A percentile compares a stretch with the other conserved stretches of the same genome.
phyloP scores from a whole-genome alignment of 106 monocot genomes.

The Alisma plantagoaquatica region DNA sequence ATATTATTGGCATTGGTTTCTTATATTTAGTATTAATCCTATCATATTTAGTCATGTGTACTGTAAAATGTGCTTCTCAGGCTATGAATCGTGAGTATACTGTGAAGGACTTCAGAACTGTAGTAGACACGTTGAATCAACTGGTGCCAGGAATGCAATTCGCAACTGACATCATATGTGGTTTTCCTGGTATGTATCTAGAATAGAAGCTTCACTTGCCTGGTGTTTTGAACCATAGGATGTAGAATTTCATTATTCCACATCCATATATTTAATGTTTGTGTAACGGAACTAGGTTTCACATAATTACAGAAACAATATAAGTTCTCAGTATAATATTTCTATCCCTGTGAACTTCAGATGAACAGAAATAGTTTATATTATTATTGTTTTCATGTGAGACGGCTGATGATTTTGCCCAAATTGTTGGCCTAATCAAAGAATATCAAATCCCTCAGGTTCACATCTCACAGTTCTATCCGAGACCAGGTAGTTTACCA shows the following conservation, averaged over 20 bases:
- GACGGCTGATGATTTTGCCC: conserved; percentile 78
- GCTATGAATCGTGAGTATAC: conserved; percentile 98
- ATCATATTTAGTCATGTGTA: not conserved
- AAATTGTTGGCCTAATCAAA: conserved; percentile 72
- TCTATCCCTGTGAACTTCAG: no score
- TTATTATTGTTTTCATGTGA: conserved; percentile 44
- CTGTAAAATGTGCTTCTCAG: conserved; percentile 19
- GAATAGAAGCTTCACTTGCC: no score
- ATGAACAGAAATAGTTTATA: not conserved
- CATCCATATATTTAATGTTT: no score
- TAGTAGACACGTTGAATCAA: conserved; percentile 70
- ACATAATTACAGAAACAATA: no score
- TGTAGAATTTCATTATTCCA: no score
- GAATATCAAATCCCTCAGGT: conserved; percentile 96
- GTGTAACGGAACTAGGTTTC: no score
- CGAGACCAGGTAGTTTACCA: conserved; percentile 92
- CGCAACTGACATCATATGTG: conserved; percentile 98
- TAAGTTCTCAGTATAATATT: no score
- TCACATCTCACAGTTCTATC: conserved; percentile 99
- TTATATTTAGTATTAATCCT: not conserved
- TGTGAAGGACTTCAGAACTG: conserved; percentile 76
- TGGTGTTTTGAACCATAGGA: no score
- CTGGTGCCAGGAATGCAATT: conserved; percentile 98
- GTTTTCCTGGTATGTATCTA: conserved; percentile 98
- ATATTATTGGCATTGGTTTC: not conserved